Conservation (phyloP, 2,329 filamentous ascomycete genomes). For the Knoxdaviesia proteae region DNA sequence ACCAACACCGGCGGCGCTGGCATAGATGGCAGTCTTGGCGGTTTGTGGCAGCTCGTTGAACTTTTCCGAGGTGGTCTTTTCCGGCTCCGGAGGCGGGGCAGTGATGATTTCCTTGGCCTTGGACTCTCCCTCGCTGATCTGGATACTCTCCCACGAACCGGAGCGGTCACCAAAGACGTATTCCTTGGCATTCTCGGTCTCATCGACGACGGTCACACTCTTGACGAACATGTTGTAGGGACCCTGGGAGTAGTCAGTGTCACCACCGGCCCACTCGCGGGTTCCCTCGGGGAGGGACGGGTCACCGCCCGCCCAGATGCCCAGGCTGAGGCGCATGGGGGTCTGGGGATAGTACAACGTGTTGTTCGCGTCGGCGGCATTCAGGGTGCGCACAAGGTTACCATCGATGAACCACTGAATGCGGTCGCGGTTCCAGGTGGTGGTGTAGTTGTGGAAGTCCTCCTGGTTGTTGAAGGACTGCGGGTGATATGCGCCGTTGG, state of each 20-base stretch:
- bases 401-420: constrained; percentile 54
- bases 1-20: constrained; percentile 21
- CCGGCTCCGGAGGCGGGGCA: constrained; percentile 11
- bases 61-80: constrained; percentile 27
- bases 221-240: constrained; percentile 61
- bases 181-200: constrained; percentile 34
- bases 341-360: constrained; percentile 53
- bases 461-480: constrained; percentile 31
- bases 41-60: constrained; percentile 28
- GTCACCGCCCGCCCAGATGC: constrained; percentile 45
- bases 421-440: constrained; percentile 46
- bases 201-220: constrained; percentile 32
- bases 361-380: constrained; percentile 37
- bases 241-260: constrained; percentile 41
- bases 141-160: constrained; percentile 44
- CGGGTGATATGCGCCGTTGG: constrained; percentile 39
- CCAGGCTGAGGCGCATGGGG: constrained; percentile 48
- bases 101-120: constrained; percentile 26
- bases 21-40: constrained; percentile 33
- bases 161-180: constrained; percentile 43
- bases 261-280: constrained; percentile 49
- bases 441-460: constrained; percentile 57
- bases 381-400: constrained; percentile 39
- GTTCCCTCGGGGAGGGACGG: constrained; percentile 31
- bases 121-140: constrained; percentile 35